Evolutionary conservation across 208 protist genomes (phyloP), one percentile per base, ranked within the genome.

Genomic region (Eutreptiella sp.): DNA sequence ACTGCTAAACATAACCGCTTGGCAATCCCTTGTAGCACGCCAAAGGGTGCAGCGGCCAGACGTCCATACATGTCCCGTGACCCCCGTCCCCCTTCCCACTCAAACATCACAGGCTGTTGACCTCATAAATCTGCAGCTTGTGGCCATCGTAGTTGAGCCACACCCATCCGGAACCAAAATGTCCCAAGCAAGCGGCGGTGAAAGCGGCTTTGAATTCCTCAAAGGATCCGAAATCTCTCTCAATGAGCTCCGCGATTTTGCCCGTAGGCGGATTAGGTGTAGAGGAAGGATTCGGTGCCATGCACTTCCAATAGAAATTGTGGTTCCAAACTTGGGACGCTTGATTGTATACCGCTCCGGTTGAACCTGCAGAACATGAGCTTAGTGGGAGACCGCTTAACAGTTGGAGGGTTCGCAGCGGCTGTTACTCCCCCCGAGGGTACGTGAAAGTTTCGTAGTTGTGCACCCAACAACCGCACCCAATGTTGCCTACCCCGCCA

Each of bases 101-200:
- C 34, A 31, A 27, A 48, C 26, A 24, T 38, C 35, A 38, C 14
- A 4, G 14, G 14, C 26, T 45, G 31, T 55, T 31, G 33, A 55
- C 41, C n/a, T n/a, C 28, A 3, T 2, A 21, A 4, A 68, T 19
- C 3, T 53, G 32, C 3, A 62, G 70, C 21, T 68, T 79, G 26
- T 64, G 36, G 41, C 74, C 77, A 62, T 93, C 72, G 39, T 88
- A 66, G 50, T 88, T 90, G 3, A 96, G 79, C 89, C 88, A 96
- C 32, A 81, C 90, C 90, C 90, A 96, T 34, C 90, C 90, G 28
- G 77, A 88, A 53, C 90, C 90, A 46, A 96, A 96, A 76, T 94
- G 93, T 68, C 83, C 81, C 21, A 53, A 64, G 19, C 73, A 86
- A n/a, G 75, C 69, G 43, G 64, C 50, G 55, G 76, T 61, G 57